These are phyloP conservation scores for Fomitopsis serialis DNA, from an alignment of 768 basidiomycete species.

Conservation along the genomic window DNA sequence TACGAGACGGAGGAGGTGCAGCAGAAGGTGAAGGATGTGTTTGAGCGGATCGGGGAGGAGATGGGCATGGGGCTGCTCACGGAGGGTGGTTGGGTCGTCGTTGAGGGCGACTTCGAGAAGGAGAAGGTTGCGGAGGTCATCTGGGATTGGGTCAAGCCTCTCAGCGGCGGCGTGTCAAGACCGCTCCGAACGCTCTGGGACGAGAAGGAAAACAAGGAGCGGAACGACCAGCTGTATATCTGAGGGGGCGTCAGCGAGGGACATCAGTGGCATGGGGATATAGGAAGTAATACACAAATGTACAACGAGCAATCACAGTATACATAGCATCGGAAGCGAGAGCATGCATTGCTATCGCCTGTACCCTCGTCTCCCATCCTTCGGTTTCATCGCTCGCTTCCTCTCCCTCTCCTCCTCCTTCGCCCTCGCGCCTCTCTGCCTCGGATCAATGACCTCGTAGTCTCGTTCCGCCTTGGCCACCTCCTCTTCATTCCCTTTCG, in stretches of 20 bases:
- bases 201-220: slow-evolving; percentile 16
- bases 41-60: slow-evolving; percentile 52
- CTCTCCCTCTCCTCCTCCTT: slow-evolving; percentile 74
- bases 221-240: slow-evolving; percentile 15
- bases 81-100: slow-evolving; percentile 41
- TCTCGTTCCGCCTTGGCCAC: slow-evolving; percentile 73
- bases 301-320: background rate
- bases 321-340: background rate
- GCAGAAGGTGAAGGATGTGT: slow-evolving; percentile 52
- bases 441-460: slow-evolving; percentile 86
- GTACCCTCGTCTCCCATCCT: slow-evolving; percentile 21
- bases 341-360: slow-evolving; percentile 12
- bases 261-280: background rate
- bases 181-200: slow-evolving; percentile 53
- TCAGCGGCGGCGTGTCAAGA: slow-evolving; percentile 32
- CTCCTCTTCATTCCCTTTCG: slow-evolving; percentile 77
- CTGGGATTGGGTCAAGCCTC: slow-evolving; percentile 45
- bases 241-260: background rate
- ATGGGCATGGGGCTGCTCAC: slow-evolving; percentile 25
- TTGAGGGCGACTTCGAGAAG: slow-evolving; percentile 52
- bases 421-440: slow-evolving; percentile 66
- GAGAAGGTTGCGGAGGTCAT: slow-evolving; percentile 49
- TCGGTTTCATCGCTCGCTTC: slow-evolving; percentile 32
- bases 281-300: background rate
- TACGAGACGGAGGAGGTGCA: slow-evolving; percentile 84